Evolutionary conservation across 1,139 yeast species (phyloP).

Genomic region (Geotrichum siamense): DNA sequence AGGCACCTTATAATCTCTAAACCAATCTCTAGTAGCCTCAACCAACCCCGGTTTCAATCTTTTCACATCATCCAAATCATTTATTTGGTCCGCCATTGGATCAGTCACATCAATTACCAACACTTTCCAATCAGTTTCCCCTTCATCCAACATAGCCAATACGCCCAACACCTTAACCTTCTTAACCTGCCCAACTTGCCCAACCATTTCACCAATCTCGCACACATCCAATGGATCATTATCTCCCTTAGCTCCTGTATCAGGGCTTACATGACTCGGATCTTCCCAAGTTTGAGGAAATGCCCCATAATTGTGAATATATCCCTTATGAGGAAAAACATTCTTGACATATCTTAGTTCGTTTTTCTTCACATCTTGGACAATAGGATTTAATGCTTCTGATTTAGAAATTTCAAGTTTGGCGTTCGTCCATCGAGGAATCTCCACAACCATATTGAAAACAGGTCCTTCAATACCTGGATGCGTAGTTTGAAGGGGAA

Average conservation of each 20-base stretch:
- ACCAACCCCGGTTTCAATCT: slow-evolving; percentile 76
- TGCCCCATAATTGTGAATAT: slow-evolving; percentile 94
- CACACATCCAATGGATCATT: slow-evolving; percentile 95
- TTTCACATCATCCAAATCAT: slow-evolving; percentile 79
- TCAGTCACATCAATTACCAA: slow-evolving; percentile 79
- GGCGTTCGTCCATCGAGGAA: slow-evolving; percentile 94
- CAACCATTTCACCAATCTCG: slow-evolving; percentile 73
- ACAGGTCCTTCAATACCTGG: slow-evolving; percentile 51
- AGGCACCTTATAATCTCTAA: slow-evolving; percentile 90
- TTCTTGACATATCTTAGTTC: slow-evolving; percentile 79
- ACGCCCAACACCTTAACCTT: slow-evolving; percentile 89
- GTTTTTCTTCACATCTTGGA: slow-evolving; percentile 91
- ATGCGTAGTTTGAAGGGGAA: slow-evolving; percentile 65
- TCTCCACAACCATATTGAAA: slow-evolving; percentile 86
- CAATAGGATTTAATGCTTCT: slow-evolving; percentile 70
- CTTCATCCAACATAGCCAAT: slow-evolving; percentile 90
- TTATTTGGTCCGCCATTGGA: slow-evolving; percentile 66
- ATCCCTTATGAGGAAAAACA: slow-evolving; percentile 93
- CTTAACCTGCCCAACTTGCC: slow-evolving; percentile 68
- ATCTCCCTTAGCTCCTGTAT: slow-evolving; percentile 66
- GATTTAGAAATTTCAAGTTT: slow-evolving; percentile 84
- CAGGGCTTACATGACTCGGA: slow-evolving; percentile 43
- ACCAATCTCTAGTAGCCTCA: slow-evolving; percentile 85
- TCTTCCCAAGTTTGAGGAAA: slow-evolving; percentile 98
- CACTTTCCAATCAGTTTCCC: slow-evolving; percentile 96